These are phyloP conservation scores for Xylaria digitata DNA, from an alignment of 2,329 filamentous ascomycete genomes.

Conservation along the genomic window DNA sequence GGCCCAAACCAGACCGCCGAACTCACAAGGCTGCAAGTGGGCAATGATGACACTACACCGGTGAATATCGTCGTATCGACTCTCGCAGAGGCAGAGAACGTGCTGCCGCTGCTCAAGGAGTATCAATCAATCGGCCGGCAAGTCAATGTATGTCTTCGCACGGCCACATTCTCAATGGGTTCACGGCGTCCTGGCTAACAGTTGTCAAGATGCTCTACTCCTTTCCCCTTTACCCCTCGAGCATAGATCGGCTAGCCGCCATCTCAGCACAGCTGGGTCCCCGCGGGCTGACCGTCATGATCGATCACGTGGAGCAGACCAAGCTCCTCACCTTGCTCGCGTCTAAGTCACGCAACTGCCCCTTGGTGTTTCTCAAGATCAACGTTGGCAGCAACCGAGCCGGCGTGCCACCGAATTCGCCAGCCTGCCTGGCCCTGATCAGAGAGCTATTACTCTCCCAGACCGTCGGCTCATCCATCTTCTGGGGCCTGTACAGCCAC, in stretches of 20 bases:
- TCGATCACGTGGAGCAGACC: slow-evolving; percentile 75
- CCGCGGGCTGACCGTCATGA: slow-evolving; percentile 69
- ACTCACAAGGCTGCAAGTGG: slow-evolving; percentile 76
- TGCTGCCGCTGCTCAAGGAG: slow-evolving; percentile 69
- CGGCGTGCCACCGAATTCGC: slow-evolving; percentile 67
- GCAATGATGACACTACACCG: slow-evolving; percentile 58
- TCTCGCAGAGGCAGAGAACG: slow-evolving; percentile 75
- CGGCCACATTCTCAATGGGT: no score
- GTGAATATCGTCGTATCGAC: slow-evolving; percentile 79
- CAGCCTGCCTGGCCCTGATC: slow-evolving; percentile 60
- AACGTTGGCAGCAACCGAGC: slow-evolving; percentile 79
- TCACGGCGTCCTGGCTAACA: background rate
- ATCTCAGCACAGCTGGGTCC: slow-evolving; percentile 68
- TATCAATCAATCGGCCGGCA: slow-evolving; percentile 64
- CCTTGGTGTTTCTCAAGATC: slow-evolving; percentile 76
- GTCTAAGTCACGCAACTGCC: slow-evolving; percentile 57
- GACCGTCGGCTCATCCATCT: slow-evolving; percentile 50
- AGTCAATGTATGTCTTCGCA: slow-evolving; percentile 64
- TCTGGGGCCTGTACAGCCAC: slow-evolving; percentile 79
- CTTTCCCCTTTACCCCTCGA: slow-evolving; percentile 73
- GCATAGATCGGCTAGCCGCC: slow-evolving; percentile 67
- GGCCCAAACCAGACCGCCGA: slow-evolving; percentile 66
- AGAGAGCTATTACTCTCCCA: slow-evolving; percentile 57
- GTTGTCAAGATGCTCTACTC: slow-evolving; percentile 73
- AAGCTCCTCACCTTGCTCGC: slow-evolving; percentile 57